A percentile compares a stretch with the other conserved stretches of the same genome.
Conservation (phyloP, 2,329 filamentous ascomycete genomes). For the Chrysoporthe puriensis region DNA sequence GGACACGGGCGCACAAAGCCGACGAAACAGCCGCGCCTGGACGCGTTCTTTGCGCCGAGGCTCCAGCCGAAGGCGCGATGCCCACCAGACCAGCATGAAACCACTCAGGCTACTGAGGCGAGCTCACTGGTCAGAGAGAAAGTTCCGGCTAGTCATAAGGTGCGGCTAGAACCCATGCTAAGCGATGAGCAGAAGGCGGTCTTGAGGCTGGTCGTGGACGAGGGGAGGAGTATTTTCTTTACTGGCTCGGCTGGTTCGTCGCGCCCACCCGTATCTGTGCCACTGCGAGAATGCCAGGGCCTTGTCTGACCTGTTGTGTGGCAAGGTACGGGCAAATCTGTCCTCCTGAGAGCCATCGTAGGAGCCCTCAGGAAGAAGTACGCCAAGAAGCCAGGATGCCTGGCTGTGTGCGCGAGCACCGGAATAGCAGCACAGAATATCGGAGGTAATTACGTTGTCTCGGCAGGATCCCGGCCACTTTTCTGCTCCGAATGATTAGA, state of each 20-base stretch:
- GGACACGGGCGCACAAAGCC: not conserved
- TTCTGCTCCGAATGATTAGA: not conserved
- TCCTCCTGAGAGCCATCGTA: conserved; percentile 74
- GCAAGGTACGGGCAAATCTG: conserved; percentile 74
- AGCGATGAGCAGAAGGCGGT: conserved; percentile 73
- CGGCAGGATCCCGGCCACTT: no score
- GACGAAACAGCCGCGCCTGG: conserved; percentile 15
- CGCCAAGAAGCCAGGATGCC: conserved; percentile 62
- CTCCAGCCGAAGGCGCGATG: not conserved
- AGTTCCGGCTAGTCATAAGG: not conserved
- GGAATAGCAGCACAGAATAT: conserved; percentile 77
- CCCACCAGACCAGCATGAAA: not conserved
- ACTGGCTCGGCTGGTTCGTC: conserved; percentile 62
- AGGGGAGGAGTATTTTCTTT: conserved; percentile 75
- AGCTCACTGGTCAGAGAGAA: not conserved
- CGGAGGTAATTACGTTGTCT: conserved; percentile 51
- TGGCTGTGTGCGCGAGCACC: conserved; percentile 76
- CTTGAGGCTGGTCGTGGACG: conserved; percentile 65
- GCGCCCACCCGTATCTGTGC: not conserved
- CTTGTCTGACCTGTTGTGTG: not conserved
- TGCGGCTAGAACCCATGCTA: conserved; percentile 39
- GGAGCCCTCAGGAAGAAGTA: conserved; percentile 65
- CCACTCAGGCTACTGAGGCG: not conserved
- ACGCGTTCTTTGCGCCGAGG: conserved; percentile 13
- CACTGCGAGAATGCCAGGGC: no score